Evolutionary conservation across 208 protist genomes (phyloP).

Genomic region (Crithidia thermophila): DNA sequence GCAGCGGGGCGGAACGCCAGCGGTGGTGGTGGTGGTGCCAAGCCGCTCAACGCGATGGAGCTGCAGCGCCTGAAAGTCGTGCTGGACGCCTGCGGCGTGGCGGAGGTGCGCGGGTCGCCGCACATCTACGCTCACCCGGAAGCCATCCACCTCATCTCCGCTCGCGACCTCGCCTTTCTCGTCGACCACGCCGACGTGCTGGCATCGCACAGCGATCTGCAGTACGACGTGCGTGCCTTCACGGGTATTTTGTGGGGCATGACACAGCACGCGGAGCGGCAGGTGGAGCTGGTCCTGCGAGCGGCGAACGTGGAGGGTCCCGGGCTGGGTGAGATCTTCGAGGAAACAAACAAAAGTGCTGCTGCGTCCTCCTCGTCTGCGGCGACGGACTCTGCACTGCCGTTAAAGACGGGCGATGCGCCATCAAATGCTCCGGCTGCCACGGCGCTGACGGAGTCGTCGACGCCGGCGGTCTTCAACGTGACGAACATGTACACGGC

Average conservation of each 20-base stretch:
- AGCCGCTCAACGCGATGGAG: conserved; percentile 17
- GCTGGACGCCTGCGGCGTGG: conserved; percentile 44
- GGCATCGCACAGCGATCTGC: conserved; percentile 34
- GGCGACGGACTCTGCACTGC: not conserved
- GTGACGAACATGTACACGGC: conserved; percentile 24
- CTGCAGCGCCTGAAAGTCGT: conserved; percentile 50
- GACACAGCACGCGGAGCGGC: conserved; percentile 38
- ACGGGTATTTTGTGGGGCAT: conserved; percentile 70
- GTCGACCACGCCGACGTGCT: conserved; percentile 42
- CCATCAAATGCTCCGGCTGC: not conserved
- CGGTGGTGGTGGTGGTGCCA: not conserved
- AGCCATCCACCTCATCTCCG: conserved; percentile 49
- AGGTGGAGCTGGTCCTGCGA: conserved; percentile 36
- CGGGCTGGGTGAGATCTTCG: not conserved
- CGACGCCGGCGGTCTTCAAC: not conserved
- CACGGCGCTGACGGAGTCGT: not conserved
- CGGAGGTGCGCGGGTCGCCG: conserved; percentile 47
- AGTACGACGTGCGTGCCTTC: conserved; percentile 67
- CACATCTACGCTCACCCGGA: conserved; percentile 69
- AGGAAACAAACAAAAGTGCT: not conserved
- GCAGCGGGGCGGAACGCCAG: not conserved
- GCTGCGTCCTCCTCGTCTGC: not conserved
- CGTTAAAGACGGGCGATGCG: not conserved
- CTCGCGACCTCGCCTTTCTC: conserved; percentile 42
- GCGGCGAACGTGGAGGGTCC: not conserved